Percentiles rank a stretch among this genome's conserved stretches.
phyloP scores from a whole-genome alignment of 768 basidiomycete genomes.

The Rhodotorula kratochvilovae region DNA sequence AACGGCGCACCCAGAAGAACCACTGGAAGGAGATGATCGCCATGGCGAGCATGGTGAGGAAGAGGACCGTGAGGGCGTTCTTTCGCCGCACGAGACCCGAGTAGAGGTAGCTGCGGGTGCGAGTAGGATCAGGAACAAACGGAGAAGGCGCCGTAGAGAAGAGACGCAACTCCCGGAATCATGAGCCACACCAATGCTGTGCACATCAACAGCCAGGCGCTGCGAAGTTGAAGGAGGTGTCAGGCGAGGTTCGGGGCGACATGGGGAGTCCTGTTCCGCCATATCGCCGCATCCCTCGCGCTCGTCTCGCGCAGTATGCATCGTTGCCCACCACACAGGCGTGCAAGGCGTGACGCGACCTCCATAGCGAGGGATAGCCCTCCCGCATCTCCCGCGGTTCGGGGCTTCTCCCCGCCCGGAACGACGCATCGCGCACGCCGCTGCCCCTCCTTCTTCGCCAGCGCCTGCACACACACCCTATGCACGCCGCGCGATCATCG shows the following conservation, averaged over 20 bases:
- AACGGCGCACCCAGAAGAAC: constrained; percentile 69
- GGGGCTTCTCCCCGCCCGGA: too few relatives aligned
- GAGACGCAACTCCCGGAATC: constrained; percentile 75
- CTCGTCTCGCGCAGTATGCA: too few relatives aligned
- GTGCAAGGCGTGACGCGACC: too few relatives aligned
- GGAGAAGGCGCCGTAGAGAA: too few relatives aligned
- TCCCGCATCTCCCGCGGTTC: too few relatives aligned
- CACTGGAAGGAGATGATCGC: constrained; percentile 52
- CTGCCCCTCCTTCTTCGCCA: too few relatives aligned
- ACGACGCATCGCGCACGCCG: too few relatives aligned
- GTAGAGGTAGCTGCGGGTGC: constrained; percentile 53
- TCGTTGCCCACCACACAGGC: too few relatives aligned
- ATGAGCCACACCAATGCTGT: constrained; percentile 63
- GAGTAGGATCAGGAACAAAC: background rate
- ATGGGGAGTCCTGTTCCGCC: background rate
- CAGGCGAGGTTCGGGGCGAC: background rate
- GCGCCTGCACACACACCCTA: too few relatives aligned
- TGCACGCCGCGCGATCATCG: too few relatives aligned
- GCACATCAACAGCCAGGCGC: constrained; percentile 63
- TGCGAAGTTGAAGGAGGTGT: background rate
- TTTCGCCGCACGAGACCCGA: constrained; percentile 70
- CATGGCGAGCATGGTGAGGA: constrained; percentile 52
- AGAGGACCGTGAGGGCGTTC: constrained; percentile 68
- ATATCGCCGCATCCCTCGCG: too few relatives aligned
- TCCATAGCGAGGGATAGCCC: too few relatives aligned